These are phyloP conservation scores for Rhodotorula paludigena DNA, from an alignment of 768 basidiomycete species.

Conservation along the genomic window DNA sequence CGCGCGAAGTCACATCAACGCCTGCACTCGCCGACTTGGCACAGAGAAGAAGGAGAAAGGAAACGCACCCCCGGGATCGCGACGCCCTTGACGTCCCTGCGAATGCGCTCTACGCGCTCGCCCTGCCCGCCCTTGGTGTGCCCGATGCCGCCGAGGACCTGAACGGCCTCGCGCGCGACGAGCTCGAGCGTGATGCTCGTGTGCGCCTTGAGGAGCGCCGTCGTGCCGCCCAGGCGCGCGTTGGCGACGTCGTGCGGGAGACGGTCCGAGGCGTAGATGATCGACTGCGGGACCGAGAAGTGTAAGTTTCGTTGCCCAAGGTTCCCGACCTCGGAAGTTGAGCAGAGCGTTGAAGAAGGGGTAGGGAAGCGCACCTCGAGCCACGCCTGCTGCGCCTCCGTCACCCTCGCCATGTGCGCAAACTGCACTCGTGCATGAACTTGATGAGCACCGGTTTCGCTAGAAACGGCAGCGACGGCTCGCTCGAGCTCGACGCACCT, in stretches of 20 bases:
- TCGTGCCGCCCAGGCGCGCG: conserved; percentile 37
- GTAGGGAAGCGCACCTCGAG: conserved; percentile 30
- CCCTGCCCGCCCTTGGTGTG: conserved; percentile 38
- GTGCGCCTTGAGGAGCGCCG: conserved; percentile 42
- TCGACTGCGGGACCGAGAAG: conserved; percentile 1
- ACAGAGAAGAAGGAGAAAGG: not conserved
- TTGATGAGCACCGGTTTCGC: too few species aligned
- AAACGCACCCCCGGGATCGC: conserved; percentile 26
- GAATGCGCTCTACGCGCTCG: conserved; percentile 38
- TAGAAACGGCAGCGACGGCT: too few species aligned
- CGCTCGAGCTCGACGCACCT: conserved; percentile 20
- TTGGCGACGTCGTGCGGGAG: conserved; percentile 34
- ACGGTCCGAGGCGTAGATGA: conserved; percentile 35
- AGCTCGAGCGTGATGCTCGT: conserved; percentile 32
- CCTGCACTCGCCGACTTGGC: not conserved
- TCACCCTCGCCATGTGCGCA: conserved; percentile 37
- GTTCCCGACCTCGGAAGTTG: not conserved
- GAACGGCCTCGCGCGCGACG: conserved; percentile 37
- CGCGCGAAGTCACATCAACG: not conserved
- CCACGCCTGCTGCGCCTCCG: conserved; percentile 43
- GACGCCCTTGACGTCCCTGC: conserved; percentile 37
- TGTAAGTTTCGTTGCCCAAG: not conserved
- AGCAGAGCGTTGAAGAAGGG: too few species aligned
- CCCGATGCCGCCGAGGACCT: conserved; percentile 42
- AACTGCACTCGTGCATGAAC: conserved; percentile 15